Evolutionary conservation across 257 asterid genomes (phyloP).

Genomic region (Solanum chilense): DNA sequence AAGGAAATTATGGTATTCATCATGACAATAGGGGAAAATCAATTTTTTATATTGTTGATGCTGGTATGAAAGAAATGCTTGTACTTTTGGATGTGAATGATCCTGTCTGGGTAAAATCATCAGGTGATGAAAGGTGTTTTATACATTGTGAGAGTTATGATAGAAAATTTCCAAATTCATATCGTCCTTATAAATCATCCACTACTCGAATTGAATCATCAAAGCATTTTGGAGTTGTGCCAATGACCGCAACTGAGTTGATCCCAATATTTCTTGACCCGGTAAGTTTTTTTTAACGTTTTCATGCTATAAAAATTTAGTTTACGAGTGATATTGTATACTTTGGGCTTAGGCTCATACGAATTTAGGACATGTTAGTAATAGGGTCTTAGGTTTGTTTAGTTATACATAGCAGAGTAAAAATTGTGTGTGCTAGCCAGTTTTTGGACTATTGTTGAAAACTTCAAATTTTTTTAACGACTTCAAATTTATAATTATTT

Average conservation of each 20-base stretch:
- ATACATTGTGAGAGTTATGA: slow-evolving; percentile 44
- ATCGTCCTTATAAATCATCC: slow-evolving; percentile 13
- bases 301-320: background rate
- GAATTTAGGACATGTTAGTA: background rate
- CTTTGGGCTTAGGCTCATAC: background rate
- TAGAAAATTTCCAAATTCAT: slow-evolving; percentile 33
- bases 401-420: background rate
- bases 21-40: slow-evolving; percentile 21
- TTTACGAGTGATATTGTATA: background rate
- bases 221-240: slow-evolving; percentile 44
- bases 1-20: background rate
- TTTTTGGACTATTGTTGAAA: background rate
- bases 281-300: slow-evolving; percentile 13
- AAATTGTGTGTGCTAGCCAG: background rate
- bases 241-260: slow-evolving; percentile 32
- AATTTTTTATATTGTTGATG: slow-evolving; percentile 17
- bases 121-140: slow-evolving; percentile 27
- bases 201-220: slow-evolving; percentile 61
- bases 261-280: slow-evolving; percentile 45
- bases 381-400: background rate
- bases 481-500: background rate
- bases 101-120: slow-evolving; percentile 47
- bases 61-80: slow-evolving; percentile 47
- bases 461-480: background rate
- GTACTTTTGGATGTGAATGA: slow-evolving; percentile 44